Base-by-base conservation (phyloP, 371 early-diverging fungal species). In the Mucor indicus region DNA sequence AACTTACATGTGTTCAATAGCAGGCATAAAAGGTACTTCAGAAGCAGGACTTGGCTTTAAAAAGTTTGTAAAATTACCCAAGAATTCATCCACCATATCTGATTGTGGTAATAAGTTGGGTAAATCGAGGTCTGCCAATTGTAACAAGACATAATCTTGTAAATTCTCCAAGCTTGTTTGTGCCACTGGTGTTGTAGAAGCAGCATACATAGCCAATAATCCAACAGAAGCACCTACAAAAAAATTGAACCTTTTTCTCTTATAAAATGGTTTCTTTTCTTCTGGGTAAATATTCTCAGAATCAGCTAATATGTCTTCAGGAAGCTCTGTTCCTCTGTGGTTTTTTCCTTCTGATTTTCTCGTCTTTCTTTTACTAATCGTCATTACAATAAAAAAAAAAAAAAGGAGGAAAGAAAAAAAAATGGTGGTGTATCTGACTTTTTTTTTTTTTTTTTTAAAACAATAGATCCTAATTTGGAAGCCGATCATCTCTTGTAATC, bases 31-130 rank as follows among this genome's bases (percentile, higher is more conserved):
- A 11, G 62, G 57, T 19, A 62, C 67, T 38, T 69, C 75, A 16
- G 58, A 76, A 17, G 75, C 52, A n/a, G 74, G 66, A 9, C 62
- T 60, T 0, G 79, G 77, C n/a, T 57, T 79, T 44, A 81, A 73
- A 50, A 69, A 79, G 39, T 53, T 68, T 1, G 75, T 80, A 13
- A 87, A 67, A 50, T 87, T 86, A 22, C 75, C 77, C 44, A 87
- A 63, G 21, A 87, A 65, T 39, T 86, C 87, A 49, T 87, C 89
- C 0, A 86, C 77, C n/a, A 84, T 53, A 50, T 85, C 80, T 39
- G 81, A 78, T 9, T 78, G 75, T 21, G 88, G 87, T 22, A 89
- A 63, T 44, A 85, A 64, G 16, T 78, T 72, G 7, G 69, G 52
- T 15, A 87, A 57, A 50, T 88, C 87, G 48, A 87, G 68, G 48